A percentile compares a stretch with the other conserved stretches of the same genome.
Evolutionary conservation across 2,329 filamentous ascomycete species (phyloP).

Genomic region (Chalaropsis ovoidea): DNA sequence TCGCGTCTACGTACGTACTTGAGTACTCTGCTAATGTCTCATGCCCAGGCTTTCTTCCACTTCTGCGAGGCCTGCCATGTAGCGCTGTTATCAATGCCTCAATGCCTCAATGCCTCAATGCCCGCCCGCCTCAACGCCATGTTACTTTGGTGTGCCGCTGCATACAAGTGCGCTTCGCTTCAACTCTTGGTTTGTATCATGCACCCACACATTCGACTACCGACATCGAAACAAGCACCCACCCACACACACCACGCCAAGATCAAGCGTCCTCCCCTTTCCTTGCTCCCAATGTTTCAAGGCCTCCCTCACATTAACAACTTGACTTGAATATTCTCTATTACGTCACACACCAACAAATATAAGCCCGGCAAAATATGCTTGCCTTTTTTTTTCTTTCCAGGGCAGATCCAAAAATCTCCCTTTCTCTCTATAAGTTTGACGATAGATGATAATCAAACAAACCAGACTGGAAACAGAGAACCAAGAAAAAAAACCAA

Average conservation of each 20-base stretch:
- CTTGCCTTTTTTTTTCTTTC: not conserved
- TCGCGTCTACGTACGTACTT: too few relatives aligned
- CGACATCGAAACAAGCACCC: not conserved
- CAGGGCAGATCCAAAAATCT: constrained; percentile 22
- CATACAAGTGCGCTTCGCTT: too few relatives aligned
- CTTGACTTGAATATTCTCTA: not conserved
- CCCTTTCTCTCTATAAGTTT: constrained; percentile 18
- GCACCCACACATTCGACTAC: not conserved
- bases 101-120: too few relatives aligned
- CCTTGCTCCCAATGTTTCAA: too few relatives aligned
- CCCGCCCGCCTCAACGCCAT: too few relatives aligned
- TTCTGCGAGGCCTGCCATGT: too few relatives aligned
- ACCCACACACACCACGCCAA: not conserved
- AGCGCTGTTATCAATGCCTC: too few relatives aligned
- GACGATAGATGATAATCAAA: constrained; percentile 21
- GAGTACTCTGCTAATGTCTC: too few relatives aligned
- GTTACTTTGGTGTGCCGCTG: too few relatives aligned
- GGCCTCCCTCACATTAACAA: too few relatives aligned
- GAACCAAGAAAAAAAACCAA: constrained; percentile 8
- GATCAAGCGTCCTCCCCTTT: too few relatives aligned
- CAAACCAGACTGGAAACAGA: constrained; percentile 5
- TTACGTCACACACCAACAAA: constrained; percentile 3
- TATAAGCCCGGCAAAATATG: not conserved
- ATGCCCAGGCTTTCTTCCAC: too few relatives aligned
- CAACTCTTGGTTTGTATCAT: not conserved